These are phyloP conservation scores for Trichoderma koningiopsis DNA, from an alignment of 2,329 filamentous ascomycete species.

Conservation along the genomic window DNA sequence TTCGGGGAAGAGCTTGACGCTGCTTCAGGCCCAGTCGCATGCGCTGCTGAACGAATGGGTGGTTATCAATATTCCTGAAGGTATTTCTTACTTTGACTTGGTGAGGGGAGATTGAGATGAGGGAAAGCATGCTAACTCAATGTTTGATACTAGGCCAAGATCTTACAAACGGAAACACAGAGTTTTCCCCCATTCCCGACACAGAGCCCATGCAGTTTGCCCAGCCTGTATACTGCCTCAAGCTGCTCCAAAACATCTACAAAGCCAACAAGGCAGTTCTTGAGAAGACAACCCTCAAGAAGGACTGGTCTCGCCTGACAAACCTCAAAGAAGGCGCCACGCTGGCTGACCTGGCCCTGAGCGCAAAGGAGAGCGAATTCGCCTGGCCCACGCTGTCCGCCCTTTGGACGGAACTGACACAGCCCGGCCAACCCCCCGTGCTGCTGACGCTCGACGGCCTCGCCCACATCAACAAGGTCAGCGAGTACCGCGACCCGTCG, in stretches of 20 bases:
- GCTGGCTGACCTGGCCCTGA: constrained; percentile 69
- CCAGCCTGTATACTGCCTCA: constrained; percentile 76
- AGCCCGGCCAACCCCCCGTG: constrained; percentile 58
- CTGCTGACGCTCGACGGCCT: constrained; percentile 79
- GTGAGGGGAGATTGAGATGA: neutral
- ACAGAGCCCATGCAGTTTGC: constrained; percentile 64
- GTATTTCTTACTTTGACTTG: constrained; percentile 50
- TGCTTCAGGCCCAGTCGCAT: constrained; percentile 81
- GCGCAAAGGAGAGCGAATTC: constrained; percentile 72
- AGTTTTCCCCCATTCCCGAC: constrained; percentile 71
- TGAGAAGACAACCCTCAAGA: constrained; percentile 48
- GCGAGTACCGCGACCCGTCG: constrained; percentile 71
- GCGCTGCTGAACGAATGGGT: constrained; percentile 84
- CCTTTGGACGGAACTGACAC: constrained; percentile 75
- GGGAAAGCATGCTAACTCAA: neutral
- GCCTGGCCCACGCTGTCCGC: constrained; percentile 81
- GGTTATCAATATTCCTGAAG: constrained; percentile 86
- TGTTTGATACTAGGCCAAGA: constrained; percentile 63
- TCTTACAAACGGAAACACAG: constrained; percentile 75
- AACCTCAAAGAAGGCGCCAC: constrained; percentile 57
- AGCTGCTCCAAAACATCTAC: constrained; percentile 71
- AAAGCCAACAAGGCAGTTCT: constrained; percentile 73
- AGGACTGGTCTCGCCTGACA: constrained; percentile 48
- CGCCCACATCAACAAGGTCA: constrained; percentile 76
- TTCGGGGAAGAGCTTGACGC: constrained; percentile 82